Percentiles rank a stretch among this genome's conserved stretches.
These are phyloP conservation scores for Cladosporium sp. DNA, from an alignment of 2,329 filamentous ascomycete species.

Conservation along the genomic window DNA sequence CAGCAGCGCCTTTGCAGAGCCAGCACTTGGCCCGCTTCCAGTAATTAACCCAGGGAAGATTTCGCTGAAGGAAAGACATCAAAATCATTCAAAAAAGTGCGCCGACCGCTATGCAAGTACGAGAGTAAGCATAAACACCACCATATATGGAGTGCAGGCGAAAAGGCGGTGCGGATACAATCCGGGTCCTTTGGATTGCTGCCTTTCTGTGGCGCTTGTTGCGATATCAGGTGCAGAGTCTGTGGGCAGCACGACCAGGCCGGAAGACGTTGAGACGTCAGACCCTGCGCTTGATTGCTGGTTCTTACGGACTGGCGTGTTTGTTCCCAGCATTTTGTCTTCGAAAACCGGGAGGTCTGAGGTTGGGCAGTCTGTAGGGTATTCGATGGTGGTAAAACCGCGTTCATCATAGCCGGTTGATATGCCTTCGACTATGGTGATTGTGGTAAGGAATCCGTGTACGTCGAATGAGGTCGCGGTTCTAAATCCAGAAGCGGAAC, in stretches of 20 bases:
- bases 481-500: slow-evolving; percentile 38
- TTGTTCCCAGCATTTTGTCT: slow-evolving; percentile 9
- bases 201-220: not conserved
- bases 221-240: not conserved
- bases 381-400: slow-evolving; percentile 41
- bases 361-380: slow-evolving; percentile 16
- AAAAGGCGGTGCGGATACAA: not conserved
- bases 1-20: slow-evolving; percentile 1
- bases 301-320: not conserved
- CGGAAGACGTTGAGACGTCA: not conserved
- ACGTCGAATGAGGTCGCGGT: slow-evolving; percentile 44
- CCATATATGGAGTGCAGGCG: not conserved
- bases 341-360: slow-evolving; percentile 14
- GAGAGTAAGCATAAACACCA: slow-evolving; percentile 1
- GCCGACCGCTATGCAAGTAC: slow-evolving; percentile 6
- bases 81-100: slow-evolving; percentile 5
- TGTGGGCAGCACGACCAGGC: not conserved
- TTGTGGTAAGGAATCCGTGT: slow-evolving; percentile 47
- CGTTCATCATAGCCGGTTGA: slow-evolving; percentile 42
- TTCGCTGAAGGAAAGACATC: not conserved
- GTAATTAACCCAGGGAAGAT: not conserved
- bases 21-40: slow-evolving; percentile 15
- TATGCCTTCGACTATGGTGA: slow-evolving; percentile 35
- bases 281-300: not conserved
- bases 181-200: not conserved